Conservation (phyloP, 805 yeast species). For the Limtongozyma cylindracea region DNA sequence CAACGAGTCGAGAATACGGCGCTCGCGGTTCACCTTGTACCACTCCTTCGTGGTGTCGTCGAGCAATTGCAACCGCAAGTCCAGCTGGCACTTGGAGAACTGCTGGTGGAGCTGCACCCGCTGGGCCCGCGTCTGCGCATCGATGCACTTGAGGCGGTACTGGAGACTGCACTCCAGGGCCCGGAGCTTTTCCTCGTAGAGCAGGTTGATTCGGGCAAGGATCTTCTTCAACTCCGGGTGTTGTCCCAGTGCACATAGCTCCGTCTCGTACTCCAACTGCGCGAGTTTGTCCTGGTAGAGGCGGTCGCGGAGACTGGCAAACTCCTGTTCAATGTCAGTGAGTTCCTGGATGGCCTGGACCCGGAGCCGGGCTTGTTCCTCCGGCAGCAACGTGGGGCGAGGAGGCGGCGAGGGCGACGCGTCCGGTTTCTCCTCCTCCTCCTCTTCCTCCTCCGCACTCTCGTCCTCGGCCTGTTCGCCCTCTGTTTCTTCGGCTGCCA, state of each 20-base stretch:
- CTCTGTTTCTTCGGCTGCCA: neutral
- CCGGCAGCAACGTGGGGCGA: neutral
- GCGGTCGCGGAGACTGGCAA: slow-evolving; percentile 67
- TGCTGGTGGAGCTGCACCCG: slow-evolving; percentile 72
- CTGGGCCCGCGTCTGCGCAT: slow-evolving; percentile 55
- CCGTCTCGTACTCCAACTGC: slow-evolving; percentile 58
- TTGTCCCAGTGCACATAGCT: slow-evolving; percentile 67
- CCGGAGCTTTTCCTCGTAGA: slow-evolving; percentile 43
- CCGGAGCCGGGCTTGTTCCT: slow-evolving; percentile 15
- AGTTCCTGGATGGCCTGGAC: slow-evolving; percentile 46
- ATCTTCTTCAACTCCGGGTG: slow-evolving; percentile 75
- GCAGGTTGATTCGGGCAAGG: slow-evolving; percentile 42
- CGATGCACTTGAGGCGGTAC: slow-evolving; percentile 55
- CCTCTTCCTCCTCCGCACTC: slow-evolving; percentile 1
- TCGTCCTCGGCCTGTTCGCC: slow-evolving; percentile 1
- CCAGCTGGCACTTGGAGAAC: slow-evolving; percentile 40
- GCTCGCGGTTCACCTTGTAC: slow-evolving; percentile 80
- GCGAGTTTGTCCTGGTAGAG: slow-evolving; percentile 64
- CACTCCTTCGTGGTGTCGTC: slow-evolving; percentile 59
- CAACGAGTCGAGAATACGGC: slow-evolving; percentile 53
- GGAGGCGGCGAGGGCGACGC: neutral
- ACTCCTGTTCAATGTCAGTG: slow-evolving; percentile 60
- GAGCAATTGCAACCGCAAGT: slow-evolving; percentile 37
- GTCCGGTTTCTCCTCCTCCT: slow-evolving; percentile 1
- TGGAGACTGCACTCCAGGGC: slow-evolving; percentile 13